phyloP scores from a whole-genome alignment of 192 early-diverging fungal genomes.

The Podochytrium sp. region DNA sequence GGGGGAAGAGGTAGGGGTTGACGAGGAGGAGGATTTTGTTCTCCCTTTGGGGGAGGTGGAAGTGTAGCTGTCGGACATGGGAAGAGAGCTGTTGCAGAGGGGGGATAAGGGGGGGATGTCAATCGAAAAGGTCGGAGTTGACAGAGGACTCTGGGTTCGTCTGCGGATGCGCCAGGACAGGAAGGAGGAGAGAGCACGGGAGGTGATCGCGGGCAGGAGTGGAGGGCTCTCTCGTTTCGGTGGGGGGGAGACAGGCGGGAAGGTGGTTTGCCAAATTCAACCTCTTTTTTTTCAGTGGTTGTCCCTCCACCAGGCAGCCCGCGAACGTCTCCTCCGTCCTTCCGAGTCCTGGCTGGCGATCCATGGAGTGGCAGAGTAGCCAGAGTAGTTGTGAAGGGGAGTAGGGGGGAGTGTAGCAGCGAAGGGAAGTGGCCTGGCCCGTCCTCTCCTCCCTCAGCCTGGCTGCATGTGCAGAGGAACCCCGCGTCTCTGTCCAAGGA shows the following conservation, averaged over 20 bases:
- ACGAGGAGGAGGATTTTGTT: neutral
- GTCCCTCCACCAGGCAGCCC: neutral
- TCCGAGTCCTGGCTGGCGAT: neutral
- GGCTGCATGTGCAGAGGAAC: too few species aligned
- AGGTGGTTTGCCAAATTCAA: neutral
- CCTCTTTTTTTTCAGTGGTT: neutral
- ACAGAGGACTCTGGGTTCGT: neutral
- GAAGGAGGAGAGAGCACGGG: too few species aligned
- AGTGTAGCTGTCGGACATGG: neutral
- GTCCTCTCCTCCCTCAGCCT: neutral
- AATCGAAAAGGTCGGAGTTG: neutral
- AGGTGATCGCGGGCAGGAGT: too few species aligned
- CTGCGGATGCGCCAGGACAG: too few species aligned
- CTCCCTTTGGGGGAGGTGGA: neutral
- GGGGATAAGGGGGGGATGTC: neutral
- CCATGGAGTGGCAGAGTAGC: neutral
- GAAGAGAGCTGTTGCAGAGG: neutral
- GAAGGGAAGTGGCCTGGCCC: neutral
- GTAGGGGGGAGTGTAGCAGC: neutral
- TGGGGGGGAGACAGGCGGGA: neutral
- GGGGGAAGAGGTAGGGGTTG: neutral
- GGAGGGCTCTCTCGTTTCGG: neutral
- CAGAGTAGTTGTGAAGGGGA: neutral
- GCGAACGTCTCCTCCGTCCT: neutral
- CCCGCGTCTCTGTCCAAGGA: too few species aligned